Percentiles rank a stretch among this genome's conserved stretches.
These are phyloP conservation scores for Dovyalis caffra DNA, from an alignment of 345 rosid species.

Conservation along the genomic window DNA sequence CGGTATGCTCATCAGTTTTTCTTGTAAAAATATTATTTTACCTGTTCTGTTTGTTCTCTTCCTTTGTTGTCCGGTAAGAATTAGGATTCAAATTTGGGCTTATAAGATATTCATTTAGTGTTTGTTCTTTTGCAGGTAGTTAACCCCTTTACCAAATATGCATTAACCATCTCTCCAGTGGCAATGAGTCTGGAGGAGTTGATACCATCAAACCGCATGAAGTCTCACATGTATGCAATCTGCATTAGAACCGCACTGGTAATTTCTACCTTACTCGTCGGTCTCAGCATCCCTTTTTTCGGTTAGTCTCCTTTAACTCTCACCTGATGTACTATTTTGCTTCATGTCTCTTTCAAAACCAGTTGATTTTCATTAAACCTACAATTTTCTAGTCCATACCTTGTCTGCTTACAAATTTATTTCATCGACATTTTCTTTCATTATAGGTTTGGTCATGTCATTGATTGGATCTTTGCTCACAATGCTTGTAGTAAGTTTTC, in stretches of 20 bases:
- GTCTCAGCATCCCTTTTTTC: slow-evolving; percentile 80
- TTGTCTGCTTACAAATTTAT: not conserved
- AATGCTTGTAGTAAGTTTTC: slow-evolving; percentile 81
- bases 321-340: not conserved
- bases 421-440: slow-evolving; percentile 1
- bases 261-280: slow-evolving; percentile 76
- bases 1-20: slow-evolving; percentile 42
- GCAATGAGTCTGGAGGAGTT: slow-evolving; percentile 94
- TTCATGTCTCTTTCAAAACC: not conserved
- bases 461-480: slow-evolving; percentile 84
- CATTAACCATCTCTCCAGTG: slow-evolving; percentile 87
- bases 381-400: not conserved
- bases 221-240: slow-evolving; percentile 58
- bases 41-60: not conserved
- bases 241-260: slow-evolving; percentile 71
- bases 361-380: not conserved
- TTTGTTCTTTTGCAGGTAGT: slow-evolving; percentile 63
- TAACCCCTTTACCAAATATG: slow-evolving; percentile 96
- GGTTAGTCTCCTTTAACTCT: slow-evolving; percentile 38
- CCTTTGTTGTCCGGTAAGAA: not conserved
- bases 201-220: slow-evolving; percentile 57
- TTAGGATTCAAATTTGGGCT: not conserved
- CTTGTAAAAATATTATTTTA: not conserved
- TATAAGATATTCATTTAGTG: not conserved
- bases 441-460: slow-evolving; percentile 77